Percentiles rank a stretch among this genome's conserved stretches.
Evolutionary conservation across 1,139 yeast genomes (phyloP).

Genomic region (Spathaspora sp.): DNA sequence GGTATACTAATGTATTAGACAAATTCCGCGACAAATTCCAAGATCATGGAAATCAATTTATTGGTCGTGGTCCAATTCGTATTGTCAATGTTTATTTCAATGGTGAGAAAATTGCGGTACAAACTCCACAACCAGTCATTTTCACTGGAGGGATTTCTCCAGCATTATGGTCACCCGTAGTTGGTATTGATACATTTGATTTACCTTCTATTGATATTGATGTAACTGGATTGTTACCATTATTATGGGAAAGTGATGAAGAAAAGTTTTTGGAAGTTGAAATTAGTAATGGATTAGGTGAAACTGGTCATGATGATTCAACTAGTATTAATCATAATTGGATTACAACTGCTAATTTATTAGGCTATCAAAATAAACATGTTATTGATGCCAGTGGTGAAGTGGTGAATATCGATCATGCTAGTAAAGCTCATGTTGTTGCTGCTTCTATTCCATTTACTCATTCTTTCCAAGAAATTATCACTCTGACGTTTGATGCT

Average conservation of each 20-base stretch:
- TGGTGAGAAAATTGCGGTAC: conserved; percentile 48
- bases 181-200: conserved; percentile 71
- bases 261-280: conserved; percentile 39
- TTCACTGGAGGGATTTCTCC: conserved; percentile 83
- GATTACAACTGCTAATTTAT: conserved; percentile 66
- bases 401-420: conserved; percentile 24
- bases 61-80: conserved; percentile 68
- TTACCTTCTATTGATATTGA: conserved; percentile 65
- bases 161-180: conserved; percentile 75
- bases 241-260: conserved; percentile 46
- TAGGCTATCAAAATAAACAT: conserved; percentile 55
- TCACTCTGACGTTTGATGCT: conserved; percentile 31
- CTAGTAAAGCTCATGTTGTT: conserved; percentile 17
- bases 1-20: conserved; percentile 70
- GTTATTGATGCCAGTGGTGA: conserved; percentile 42
- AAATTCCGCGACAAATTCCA: conserved; percentile 37
- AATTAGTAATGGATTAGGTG: conserved; percentile 59
- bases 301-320: conserved; percentile 20
- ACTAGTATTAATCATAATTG: conserved; percentile 57
- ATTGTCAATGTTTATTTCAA: conserved; percentile 51
- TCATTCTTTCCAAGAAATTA: conserved; percentile 36
- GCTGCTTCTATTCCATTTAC: conserved; percentile 30
- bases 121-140: conserved; percentile 60
- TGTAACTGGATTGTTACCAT: conserved; percentile 64
- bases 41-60: conserved; percentile 33